Conservation (phyloP, 371 early-diverging fungal genomes). For the Smittium culicis region DNA sequence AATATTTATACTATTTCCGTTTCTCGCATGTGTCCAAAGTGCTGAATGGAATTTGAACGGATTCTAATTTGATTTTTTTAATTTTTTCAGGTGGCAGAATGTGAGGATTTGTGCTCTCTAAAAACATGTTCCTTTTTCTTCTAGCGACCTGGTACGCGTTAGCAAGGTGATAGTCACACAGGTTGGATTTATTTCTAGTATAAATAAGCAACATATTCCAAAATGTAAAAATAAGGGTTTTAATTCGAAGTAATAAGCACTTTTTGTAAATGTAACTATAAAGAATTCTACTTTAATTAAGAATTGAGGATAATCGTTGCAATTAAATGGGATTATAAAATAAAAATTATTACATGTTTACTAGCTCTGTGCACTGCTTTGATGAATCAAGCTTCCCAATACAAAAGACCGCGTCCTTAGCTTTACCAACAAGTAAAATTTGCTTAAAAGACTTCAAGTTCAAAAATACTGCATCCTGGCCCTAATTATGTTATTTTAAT, state of each 20-base stretch:
- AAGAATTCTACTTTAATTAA: no score
- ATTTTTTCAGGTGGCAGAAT: conserved; percentile 4
- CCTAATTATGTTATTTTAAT: not conserved
- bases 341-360: conserved; percentile 1
- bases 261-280: no score
- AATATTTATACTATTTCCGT: not conserved
- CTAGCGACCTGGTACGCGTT: not conserved
- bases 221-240: not conserved
- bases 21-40: not conserved
- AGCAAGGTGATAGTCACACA: conserved; percentile 4
- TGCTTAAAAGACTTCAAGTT: not conserved
- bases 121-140: conserved; percentile 8
- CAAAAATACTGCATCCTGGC: not conserved
- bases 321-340: no score
- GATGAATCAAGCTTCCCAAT: not conserved
- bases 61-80: conserved; percentile 4
- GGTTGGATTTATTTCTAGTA: not conserved
- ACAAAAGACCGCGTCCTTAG: not conserved
- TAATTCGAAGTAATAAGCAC: no score
- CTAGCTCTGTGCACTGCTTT: not conserved
- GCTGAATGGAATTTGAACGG: not conserved
- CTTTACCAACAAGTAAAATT: conserved; percentile 1
- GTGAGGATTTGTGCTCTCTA: conserved; percentile 3
- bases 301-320: no score
- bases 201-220: not conserved